These are phyloP conservation scores for Alternaria novae-zelandiae DNA, from an alignment of 2,329 filamentous ascomycete species.

Conservation along the genomic window DNA sequence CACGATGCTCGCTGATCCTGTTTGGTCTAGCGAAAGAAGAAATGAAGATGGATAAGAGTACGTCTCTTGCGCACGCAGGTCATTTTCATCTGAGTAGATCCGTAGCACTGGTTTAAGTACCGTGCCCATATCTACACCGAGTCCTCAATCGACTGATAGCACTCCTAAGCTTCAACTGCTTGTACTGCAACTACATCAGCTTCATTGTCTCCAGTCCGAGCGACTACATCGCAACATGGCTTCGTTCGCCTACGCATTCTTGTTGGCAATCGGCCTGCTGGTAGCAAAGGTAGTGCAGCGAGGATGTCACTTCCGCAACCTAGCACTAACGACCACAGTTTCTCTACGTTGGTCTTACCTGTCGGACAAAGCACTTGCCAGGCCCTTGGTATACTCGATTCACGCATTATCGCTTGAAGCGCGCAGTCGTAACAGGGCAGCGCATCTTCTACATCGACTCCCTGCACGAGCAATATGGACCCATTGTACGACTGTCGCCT, in stretches of 20 bases:
- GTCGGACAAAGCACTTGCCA: slow-evolving; percentile 34
- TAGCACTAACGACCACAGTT: slow-evolving; percentile 17
- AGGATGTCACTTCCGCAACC: not conserved
- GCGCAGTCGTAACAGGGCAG: slow-evolving; percentile 45
- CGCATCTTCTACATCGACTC: slow-evolving; percentile 50
- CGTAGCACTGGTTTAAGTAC: not conserved
- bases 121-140: not conserved
- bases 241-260: not conserved
- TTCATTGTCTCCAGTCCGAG: not conserved
- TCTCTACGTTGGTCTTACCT: slow-evolving; percentile 31
- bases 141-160: not conserved
- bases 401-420: slow-evolving; percentile 46
- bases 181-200: not conserved
- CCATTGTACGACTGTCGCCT: slow-evolving; percentile 40
- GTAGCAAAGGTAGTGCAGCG: slow-evolving; percentile 1
- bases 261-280: not conserved
- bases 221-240: not conserved
- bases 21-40: slow-evolving; percentile 2
- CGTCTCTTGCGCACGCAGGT: not conserved
- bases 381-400: slow-evolving; percentile 44
- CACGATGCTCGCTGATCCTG: not conserved
- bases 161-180: not conserved
- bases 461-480: slow-evolving; percentile 44
- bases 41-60: not conserved
- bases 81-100: not conserved